These are phyloP conservation scores for Entamoeba moshkovskii DNA, from an alignment of 208 protist genomes.

Conservation along the genomic window DNA sequence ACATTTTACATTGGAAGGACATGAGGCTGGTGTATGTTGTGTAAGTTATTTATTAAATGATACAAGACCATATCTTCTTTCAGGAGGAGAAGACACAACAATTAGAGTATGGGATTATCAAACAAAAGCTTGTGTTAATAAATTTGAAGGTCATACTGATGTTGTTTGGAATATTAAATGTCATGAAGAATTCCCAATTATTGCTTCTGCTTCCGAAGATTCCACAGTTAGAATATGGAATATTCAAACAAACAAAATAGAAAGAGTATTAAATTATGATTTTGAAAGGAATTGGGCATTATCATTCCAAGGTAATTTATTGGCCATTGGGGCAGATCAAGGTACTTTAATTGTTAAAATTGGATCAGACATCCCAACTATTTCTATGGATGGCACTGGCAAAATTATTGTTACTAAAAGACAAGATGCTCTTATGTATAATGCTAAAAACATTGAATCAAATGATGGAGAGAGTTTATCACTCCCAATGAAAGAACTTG, in stretches of 20 bases:
- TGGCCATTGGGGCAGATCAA: slow-evolving; percentile 12
- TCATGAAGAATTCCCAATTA: slow-evolving; percentile 72
- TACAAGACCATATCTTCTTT: slow-evolving; percentile 87
- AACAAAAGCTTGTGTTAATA: slow-evolving; percentile 75
- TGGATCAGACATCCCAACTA: slow-evolving; percentile 6
- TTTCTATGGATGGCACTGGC: slow-evolving; percentile 15
- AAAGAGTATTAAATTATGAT: slow-evolving; percentile 7
- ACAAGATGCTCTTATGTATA: not conserved
- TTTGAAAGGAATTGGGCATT: not conserved
- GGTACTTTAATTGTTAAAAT: slow-evolving; percentile 11
- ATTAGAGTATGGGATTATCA: not conserved
- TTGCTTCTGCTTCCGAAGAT: slow-evolving; percentile 93
- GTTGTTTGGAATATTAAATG: slow-evolving; percentile 96
- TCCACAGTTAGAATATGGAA: slow-evolving; percentile 96
- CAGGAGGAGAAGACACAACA: slow-evolving; percentile 81
- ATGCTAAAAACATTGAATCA: not conserved
- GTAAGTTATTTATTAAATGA: slow-evolving; percentile 29
- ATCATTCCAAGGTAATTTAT: not conserved
- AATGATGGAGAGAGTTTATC: not conserved
- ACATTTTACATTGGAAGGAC: slow-evolving; percentile 18
- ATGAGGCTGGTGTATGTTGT: slow-evolving; percentile 19
- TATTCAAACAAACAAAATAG: slow-evolving; percentile 44
- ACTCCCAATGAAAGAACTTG: slow-evolving; percentile 6
- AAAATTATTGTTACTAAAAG: slow-evolving; percentile 5
- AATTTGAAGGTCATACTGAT: slow-evolving; percentile 86